These are phyloP conservation scores for Leccinum boreale DNA, from an alignment of 768 basidiomycete species.

Conservation along the genomic window DNA sequence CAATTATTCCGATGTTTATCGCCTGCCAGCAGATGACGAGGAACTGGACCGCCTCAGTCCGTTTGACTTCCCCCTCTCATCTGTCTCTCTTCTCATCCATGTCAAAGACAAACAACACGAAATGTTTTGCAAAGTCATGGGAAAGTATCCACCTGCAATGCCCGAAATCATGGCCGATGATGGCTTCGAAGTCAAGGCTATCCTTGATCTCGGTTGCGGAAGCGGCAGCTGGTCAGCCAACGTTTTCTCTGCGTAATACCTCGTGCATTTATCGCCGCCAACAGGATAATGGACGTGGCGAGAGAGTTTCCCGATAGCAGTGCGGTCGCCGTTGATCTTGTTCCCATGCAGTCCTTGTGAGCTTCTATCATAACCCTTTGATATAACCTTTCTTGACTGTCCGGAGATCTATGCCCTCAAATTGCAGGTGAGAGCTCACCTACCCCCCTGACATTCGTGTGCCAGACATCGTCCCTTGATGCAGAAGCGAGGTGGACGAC, in stretches of 20 bases:
- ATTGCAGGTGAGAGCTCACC: constrained; percentile 52
- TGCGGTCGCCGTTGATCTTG: constrained; percentile 73
- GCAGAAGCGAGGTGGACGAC: constrained; percentile 79
- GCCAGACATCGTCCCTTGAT: constrained; percentile 6
- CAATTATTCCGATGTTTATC: constrained; percentile 77
- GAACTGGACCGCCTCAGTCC: constrained; percentile 67
- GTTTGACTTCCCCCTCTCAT: constrained; percentile 17
- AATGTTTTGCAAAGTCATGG: constrained; percentile 63
- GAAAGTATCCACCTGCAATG: constrained; percentile 62
- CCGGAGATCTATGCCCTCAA: constrained; percentile 60
- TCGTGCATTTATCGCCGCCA: constrained; percentile 8
- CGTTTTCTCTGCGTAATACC: neutral
- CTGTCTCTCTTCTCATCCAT: constrained; percentile 9
- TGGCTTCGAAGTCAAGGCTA: constrained; percentile 54
- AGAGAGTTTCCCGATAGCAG: constrained; percentile 66
- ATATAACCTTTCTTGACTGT: constrained; percentile 18
- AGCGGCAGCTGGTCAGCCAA: constrained; percentile 66
- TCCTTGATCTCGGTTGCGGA: constrained; percentile 77
- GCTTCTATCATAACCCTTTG: constrained; percentile 25
- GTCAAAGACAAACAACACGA: constrained; percentile 60
- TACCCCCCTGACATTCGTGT: neutral
- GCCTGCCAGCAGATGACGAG: constrained; percentile 75
- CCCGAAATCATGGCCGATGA: constrained; percentile 58
- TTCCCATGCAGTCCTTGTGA: constrained; percentile 74
- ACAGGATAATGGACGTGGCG: constrained; percentile 74